Evolutionary conservation across 495 filamentous ascomycete genomes (phyloP).

Genomic region (Astrothelium subdiscretum): DNA sequence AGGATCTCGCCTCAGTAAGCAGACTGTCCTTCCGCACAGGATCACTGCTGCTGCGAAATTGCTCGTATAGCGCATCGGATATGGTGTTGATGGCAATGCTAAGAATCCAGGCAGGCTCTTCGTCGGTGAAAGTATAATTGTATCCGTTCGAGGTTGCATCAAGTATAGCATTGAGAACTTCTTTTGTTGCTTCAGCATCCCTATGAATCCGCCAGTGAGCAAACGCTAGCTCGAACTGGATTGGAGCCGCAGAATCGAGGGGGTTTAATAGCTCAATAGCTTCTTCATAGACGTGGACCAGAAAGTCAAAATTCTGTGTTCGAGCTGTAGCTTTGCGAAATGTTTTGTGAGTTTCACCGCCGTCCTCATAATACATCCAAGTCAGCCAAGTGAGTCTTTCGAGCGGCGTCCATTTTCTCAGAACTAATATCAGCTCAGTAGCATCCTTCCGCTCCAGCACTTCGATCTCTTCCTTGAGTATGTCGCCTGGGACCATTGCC

Average conservation of each 20-base stretch:
- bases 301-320: constrained; percentile 3
- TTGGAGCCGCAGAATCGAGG: constrained; percentile 11
- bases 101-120: constrained; percentile 1
- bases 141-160: constrained; percentile 7
- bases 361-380: constrained; percentile 6
- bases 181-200: constrained; percentile 8
- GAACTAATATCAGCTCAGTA: neutral
- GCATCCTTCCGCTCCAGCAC: constrained; percentile 2
- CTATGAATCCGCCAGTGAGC: neutral
- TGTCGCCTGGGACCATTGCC: constrained; percentile 1
- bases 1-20: neutral
- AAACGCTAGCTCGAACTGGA: constrained; percentile 8
- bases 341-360: neutral
- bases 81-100: neutral
- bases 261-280: constrained; percentile 8
- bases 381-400: constrained; percentile 14
- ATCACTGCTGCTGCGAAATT: neutral
- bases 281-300: constrained; percentile 8
- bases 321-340: constrained; percentile 2
- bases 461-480: constrained; percentile 5
- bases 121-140: constrained; percentile 7
- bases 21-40: neutral
- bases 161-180: constrained; percentile 10
- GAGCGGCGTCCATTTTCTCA: constrained; percentile 11
- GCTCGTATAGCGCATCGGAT: constrained; percentile 6